Conservation (phyloP, 306 rosid genomes). For the Rosa multiflora region DNA sequence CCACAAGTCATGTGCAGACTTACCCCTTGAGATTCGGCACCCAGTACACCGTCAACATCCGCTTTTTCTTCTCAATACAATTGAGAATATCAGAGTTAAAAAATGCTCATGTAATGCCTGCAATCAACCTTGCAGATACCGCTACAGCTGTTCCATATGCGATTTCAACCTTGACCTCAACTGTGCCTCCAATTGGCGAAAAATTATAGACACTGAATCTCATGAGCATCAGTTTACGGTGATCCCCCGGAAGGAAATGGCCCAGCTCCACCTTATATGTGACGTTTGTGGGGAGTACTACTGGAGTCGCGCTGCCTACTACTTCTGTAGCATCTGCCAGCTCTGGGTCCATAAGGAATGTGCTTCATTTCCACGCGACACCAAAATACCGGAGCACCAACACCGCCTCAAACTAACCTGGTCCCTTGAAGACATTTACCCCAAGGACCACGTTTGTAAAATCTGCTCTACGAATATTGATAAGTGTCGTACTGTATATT, state of each 20-base stretch:
- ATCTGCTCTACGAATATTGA: not conserved
- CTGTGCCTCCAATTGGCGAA: not conserved
- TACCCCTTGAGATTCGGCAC: not conserved
- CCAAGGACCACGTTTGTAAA: not conserved
- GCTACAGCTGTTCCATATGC: not conserved
- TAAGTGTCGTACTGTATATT: not conserved
- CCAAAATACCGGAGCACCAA: not conserved
- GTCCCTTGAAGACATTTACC: not conserved
- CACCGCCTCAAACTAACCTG: not conserved
- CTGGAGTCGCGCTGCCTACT: not conserved
- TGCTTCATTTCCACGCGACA: not conserved
- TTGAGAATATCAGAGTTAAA: too few relatives aligned
- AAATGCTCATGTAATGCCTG: not conserved
- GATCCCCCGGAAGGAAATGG: not conserved
- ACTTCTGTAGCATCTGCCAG: not conserved
- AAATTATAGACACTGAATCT: not conserved
- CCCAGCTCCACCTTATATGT: not conserved
- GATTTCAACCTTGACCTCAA: not conserved
- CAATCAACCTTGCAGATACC: not conserved
- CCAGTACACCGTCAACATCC: not conserved
- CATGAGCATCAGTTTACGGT: not conserved
- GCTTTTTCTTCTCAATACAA: not conserved
- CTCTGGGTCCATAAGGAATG: not conserved
- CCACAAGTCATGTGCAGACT: slow-evolving; percentile 1
- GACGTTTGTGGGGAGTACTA: not conserved